Evolutionary conservation across 441 rosid genomes (phyloP).

Genomic region (Hypseocharis bilobata): DNA sequence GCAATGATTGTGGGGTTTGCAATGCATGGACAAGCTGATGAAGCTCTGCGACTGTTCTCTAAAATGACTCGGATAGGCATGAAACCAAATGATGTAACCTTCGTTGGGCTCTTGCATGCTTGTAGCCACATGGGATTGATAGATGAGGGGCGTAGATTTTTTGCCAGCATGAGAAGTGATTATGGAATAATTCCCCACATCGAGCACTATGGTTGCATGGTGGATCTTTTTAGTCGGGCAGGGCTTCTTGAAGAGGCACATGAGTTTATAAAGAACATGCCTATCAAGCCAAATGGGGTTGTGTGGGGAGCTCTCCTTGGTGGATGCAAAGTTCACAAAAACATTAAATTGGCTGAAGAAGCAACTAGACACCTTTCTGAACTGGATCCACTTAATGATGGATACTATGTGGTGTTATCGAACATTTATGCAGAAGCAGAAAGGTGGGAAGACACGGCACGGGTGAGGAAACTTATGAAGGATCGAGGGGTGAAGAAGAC

Average conservation of each 20-base stretch:
- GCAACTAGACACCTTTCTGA: slow-evolving; percentile 25
- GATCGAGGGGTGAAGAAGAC: slow-evolving; percentile 23
- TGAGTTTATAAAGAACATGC: slow-evolving; percentile 31
- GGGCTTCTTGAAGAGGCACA: slow-evolving; percentile 37
- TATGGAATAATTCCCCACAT: slow-evolving; percentile 30
- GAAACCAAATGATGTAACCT: slow-evolving; percentile 32
- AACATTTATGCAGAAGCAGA: slow-evolving; percentile 30
- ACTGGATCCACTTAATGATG: slow-evolving; percentile 23
- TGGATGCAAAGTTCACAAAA: slow-evolving; percentile 32
- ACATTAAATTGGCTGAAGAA: slow-evolving; percentile 23
- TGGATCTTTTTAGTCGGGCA: slow-evolving; percentile 45
- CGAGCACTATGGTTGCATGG: slow-evolving; percentile 47
- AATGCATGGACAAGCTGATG: slow-evolving; percentile 33
- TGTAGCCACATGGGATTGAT: slow-evolving; percentile 43
- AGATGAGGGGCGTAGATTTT: slow-evolving; percentile 26
- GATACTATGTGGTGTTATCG: slow-evolving; percentile 27
- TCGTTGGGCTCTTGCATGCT: slow-evolving; percentile 31
- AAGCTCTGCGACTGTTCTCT: slow-evolving; percentile 30
- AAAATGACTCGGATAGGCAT: slow-evolving; percentile 29
- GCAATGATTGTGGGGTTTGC: slow-evolving; percentile 36
- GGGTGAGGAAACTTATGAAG: slow-evolving; percentile 23
- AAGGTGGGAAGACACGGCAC: slow-evolving; percentile 30
- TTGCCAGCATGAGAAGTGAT: slow-evolving; percentile 23
- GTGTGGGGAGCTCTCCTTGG: slow-evolving; percentile 37
- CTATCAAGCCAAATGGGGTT: slow-evolving; percentile 25